These are phyloP conservation scores for barley (Hordeum vulgare) DNA, from an alignment of 176 grass and related monocot genomes.

Conservation along the genomic window DNA sequence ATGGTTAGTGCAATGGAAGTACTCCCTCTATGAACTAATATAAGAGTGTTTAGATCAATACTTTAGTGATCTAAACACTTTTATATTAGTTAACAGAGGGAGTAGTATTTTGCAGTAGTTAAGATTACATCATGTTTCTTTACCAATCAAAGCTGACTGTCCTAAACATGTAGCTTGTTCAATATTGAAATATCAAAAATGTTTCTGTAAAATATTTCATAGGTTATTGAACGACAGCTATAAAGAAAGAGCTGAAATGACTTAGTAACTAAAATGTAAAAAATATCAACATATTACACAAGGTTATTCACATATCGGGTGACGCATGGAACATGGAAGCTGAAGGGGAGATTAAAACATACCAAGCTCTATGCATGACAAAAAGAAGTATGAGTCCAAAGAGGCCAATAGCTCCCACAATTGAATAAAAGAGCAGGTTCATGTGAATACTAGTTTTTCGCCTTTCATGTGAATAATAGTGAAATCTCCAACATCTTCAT, in stretches of 20 bases:
- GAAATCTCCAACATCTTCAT: slow-evolving; percentile 98
- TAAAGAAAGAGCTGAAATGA: not conserved
- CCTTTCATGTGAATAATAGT: slow-evolving; percentile 97
- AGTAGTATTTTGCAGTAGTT: not conserved
- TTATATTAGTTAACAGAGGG: no score
- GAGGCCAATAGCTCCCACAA: slow-evolving; percentile 94
- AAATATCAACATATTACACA: not conserved
- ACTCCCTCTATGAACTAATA: no score
- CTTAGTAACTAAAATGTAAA: not conserved
- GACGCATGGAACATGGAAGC: not conserved
- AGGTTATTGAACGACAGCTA: not conserved
- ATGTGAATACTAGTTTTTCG: slow-evolving; percentile 86
- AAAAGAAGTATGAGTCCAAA: slow-evolving; percentile 90
- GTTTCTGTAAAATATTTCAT: slow-evolving; percentile 5
- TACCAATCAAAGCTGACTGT: not conserved
- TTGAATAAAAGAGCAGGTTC: slow-evolving; percentile 94
- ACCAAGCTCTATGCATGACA: slow-evolving; percentile 82
- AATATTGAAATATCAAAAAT: not conserved
- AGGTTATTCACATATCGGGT: not conserved
- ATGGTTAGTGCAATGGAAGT: not conserved
- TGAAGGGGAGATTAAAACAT: slow-evolving; percentile 35
- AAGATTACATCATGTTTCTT: not conserved
- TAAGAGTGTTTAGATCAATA: no score
- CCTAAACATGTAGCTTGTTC: not conserved
- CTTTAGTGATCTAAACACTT: no score